Evolutionary conservation across 2,329 filamentous ascomycete species (phyloP).

Genomic region (Phaeosphaeriaceae sp.): DNA sequence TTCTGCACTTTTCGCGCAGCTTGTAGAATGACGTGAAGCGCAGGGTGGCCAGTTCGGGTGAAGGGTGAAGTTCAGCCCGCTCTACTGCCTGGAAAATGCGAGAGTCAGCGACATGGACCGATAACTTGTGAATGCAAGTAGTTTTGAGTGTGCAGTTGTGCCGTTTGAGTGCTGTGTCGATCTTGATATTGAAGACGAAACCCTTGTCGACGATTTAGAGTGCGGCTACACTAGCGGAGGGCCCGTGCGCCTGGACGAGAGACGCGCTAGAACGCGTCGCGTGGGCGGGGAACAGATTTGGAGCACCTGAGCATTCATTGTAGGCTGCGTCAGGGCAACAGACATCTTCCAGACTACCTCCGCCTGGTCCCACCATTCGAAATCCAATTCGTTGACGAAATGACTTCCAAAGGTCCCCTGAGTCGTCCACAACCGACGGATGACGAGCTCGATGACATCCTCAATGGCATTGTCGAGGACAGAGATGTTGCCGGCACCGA

Average conservation of each 20-base stretch:
- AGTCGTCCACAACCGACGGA: slow-evolving; percentile 27
- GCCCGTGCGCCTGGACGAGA: slow-evolving; percentile 21
- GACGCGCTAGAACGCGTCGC: slow-evolving; percentile 23
- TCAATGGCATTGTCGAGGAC: slow-evolving; percentile 74
- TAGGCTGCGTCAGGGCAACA: background rate
- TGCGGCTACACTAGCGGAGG: slow-evolving; percentile 10
- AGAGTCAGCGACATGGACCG: background rate
- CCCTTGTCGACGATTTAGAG: slow-evolving; percentile 16
- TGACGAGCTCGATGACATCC: slow-evolving; percentile 70
- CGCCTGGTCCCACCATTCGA: background rate
- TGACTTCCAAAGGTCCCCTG: background rate
- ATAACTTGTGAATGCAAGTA: background rate
- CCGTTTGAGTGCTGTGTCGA: background rate
- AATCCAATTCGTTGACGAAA: background rate
- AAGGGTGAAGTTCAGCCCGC: background rate
- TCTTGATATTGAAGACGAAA: slow-evolving; percentile 10
- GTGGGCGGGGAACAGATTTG: background rate
- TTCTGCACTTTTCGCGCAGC: background rate
- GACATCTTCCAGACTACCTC: background rate
- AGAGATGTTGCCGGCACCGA: slow-evolving; percentile 52
- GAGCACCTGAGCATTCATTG: background rate
- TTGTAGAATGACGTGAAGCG: background rate
- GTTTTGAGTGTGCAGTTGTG: background rate
- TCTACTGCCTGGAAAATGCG: background rate
- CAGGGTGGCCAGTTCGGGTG: background rate